phyloP scores from a whole-genome alignment of 2,329 filamentous ascomycete genomes.

The Paraphoma chrysanthemicola region DNA sequence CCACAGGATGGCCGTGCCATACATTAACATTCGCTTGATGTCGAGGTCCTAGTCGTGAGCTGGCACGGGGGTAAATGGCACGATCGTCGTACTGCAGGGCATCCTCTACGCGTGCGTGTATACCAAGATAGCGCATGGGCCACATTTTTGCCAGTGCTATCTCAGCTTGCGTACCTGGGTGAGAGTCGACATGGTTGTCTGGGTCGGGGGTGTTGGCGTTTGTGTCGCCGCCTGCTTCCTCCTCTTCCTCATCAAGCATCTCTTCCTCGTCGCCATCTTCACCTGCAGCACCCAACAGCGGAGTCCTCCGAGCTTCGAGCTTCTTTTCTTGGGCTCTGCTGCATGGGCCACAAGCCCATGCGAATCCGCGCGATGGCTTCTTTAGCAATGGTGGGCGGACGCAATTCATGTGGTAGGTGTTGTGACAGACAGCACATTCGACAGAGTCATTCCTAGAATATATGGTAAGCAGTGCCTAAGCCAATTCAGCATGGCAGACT shows the following conservation, averaged over 20 bases:
- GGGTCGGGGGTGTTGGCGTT: constrained; percentile 59
- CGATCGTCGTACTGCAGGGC: constrained; percentile 96
- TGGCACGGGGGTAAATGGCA: constrained; percentile 89
- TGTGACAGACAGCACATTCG: constrained; percentile 91
- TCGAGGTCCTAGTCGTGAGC: constrained; percentile 86
- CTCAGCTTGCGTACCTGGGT: constrained; percentile 79
- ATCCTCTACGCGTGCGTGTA: constrained; percentile 94
- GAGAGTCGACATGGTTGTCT: constrained; percentile 63
- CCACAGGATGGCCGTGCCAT: constrained; percentile 87
- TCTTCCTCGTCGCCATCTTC: constrained; percentile 69
- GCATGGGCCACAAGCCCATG: constrained; percentile 96
- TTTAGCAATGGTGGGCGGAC: constrained; percentile 90
- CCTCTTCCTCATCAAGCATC: constrained; percentile 72
- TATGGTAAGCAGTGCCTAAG: neutral
- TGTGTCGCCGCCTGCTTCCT: constrained; percentile 69
- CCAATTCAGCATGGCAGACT: constrained; percentile 43
- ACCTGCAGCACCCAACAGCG: constrained; percentile 65
- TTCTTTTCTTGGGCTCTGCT: constrained; percentile 95
- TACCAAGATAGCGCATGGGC: constrained; percentile 94
- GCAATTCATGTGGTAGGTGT: constrained; percentile 99
- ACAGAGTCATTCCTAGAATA: constrained; percentile 84
- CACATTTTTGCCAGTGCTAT: constrained; percentile 92
- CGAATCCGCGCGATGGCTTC: constrained; percentile 96
- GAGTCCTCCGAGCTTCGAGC: constrained; percentile 87
- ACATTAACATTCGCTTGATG: constrained; percentile 86